These are phyloP conservation scores for Phaeotremella fagi DNA, from an alignment of 768 basidiomycete genomes.

Conservation along the genomic window DNA sequence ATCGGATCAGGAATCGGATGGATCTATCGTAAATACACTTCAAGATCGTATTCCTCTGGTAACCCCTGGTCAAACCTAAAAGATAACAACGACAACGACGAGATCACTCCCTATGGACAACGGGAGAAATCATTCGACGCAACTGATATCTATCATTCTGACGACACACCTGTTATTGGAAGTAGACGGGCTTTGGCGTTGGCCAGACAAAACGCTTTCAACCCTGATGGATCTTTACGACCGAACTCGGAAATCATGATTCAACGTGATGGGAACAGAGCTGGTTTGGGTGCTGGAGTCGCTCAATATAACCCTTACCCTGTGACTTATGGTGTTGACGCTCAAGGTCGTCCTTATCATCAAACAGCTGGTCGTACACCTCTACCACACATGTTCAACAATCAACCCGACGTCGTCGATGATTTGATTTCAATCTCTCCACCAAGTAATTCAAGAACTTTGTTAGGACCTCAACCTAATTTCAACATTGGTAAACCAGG, in stretches of 20 bases:
- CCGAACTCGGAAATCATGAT: conserved; percentile 24
- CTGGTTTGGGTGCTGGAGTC: conserved; percentile 33
- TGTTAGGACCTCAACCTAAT: conserved; percentile 18
- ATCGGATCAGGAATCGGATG: conserved; percentile 30
- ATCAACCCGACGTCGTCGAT: conserved; percentile 11
- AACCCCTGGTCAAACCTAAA: conserved; percentile 35
- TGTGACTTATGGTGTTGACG: conserved; percentile 24
- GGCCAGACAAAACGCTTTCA: conserved; percentile 26
- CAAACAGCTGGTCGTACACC: conserved; percentile 28
- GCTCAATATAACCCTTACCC: background rate
- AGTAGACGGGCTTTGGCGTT: conserved; percentile 35
- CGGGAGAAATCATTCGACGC: conserved; percentile 12
- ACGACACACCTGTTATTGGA: conserved; percentile 36
- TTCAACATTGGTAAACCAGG: conserved; percentile 34
- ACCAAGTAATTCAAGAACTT: conserved; percentile 17
- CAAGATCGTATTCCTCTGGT: conserved; percentile 21
- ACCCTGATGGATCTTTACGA: conserved; percentile 16
- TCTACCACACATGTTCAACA: conserved; percentile 14
- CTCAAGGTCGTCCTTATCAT: conserved; percentile 38
- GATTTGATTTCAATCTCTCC: conserved; percentile 4
- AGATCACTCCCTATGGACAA: conserved; percentile 32
- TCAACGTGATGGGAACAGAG: conserved; percentile 21
- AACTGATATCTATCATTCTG: conserved; percentile 28
- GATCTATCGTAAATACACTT: conserved; percentile 36
- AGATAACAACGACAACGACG: no score